Evolutionary conservation across 306 rosid species (phyloP), one percentile per base, ranked within the genome.

Genomic region (Acmispon strigosus): DNA sequence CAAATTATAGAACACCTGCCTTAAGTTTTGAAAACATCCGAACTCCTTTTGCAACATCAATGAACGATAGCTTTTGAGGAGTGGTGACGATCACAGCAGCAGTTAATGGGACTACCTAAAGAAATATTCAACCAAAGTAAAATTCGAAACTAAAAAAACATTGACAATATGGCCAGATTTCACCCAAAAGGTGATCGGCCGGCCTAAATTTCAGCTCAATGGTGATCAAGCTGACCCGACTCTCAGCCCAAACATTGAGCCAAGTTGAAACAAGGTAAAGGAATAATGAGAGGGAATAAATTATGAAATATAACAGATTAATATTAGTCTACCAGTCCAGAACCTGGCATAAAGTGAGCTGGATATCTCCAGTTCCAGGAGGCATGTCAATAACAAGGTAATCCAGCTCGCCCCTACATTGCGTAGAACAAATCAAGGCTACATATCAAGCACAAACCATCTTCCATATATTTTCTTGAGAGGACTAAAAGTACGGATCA

Each of bases 281-380:
- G 74, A 36, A 80, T 27, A 32, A 56, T 2, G 16, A 59, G 39
- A 34, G n/a, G 54, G 34, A 54, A 73, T 17, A 57, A 19, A 24
- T 39, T 15, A 66, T 17, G 39, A 66, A 52, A 41, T 32, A 32
- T 43, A 18, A 66, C 19, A 20, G 55, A 11, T 32, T 57, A 45
- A 14, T 14, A 53, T 6, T 19, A 50, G 43, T 68, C 36, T 65
- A 51, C 52, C 43, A 57, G 48, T 60, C 13, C 18, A 45, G 19
- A 78, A 94, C 97, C 99, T 91, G 99, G 78, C 99, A 94, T 81
- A 94, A 86, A 69, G 99, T 94, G 53, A 94, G 90, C 78, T 94
- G 99, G 77, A 91, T 94, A 82, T 94, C 99, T 75, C 97, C 99
- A 39, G 99, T 94, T 85, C 99, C 99, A 36, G 97, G 97, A 74